Conservation (phyloP, 1,139 yeast species). For the Candida glucosophila region DNA sequence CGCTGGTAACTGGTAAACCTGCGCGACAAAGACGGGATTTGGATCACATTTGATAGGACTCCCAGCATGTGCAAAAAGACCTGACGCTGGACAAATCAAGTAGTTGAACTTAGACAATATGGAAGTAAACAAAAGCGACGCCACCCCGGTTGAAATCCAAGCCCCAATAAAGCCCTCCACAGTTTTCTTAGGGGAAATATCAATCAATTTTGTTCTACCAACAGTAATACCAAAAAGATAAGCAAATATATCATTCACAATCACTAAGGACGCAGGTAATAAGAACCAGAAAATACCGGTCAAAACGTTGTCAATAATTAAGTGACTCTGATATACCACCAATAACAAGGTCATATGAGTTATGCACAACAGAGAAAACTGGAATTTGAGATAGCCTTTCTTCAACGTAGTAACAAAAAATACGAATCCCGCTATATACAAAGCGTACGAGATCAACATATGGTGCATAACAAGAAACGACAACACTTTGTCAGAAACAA, state of each 20-base stretch:
- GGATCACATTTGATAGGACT: conserved; percentile 59
- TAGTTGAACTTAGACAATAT: conserved; percentile 60
- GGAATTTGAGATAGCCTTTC: conserved; percentile 84
- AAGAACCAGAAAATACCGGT: conserved; percentile 93
- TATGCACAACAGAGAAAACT: conserved; percentile 86
- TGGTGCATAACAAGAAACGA: conserved; percentile 55
- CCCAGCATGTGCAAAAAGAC: conserved; percentile 47
- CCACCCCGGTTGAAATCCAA: conserved; percentile 84
- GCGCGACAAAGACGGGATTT: conserved; percentile 80
- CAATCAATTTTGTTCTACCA: conserved; percentile 87
- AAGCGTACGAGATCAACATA: conserved; percentile 71
- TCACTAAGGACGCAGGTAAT: conserved; percentile 84
- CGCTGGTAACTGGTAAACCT: conserved; percentile 67
- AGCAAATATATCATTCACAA: conserved; percentile 93
- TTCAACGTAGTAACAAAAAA: conserved; percentile 84
- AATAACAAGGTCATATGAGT: conserved; percentile 90
- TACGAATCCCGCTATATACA: conserved; percentile 83
- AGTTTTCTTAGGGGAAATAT: conserved; percentile 93
- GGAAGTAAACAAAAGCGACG: conserved; percentile 60
- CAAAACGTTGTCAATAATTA: conserved; percentile 81
- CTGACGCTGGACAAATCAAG: conserved; percentile 79
- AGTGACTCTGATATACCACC: conserved; percentile 91
- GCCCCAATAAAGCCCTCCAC: conserved; percentile 98
- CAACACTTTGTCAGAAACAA: conserved; percentile 36
- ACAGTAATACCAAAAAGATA: conserved; percentile 95